These are phyloP conservation scores for Cyphellophora attinorum DNA, from an alignment of 2,329 filamentous ascomycete genomes.

Conservation along the genomic window DNA sequence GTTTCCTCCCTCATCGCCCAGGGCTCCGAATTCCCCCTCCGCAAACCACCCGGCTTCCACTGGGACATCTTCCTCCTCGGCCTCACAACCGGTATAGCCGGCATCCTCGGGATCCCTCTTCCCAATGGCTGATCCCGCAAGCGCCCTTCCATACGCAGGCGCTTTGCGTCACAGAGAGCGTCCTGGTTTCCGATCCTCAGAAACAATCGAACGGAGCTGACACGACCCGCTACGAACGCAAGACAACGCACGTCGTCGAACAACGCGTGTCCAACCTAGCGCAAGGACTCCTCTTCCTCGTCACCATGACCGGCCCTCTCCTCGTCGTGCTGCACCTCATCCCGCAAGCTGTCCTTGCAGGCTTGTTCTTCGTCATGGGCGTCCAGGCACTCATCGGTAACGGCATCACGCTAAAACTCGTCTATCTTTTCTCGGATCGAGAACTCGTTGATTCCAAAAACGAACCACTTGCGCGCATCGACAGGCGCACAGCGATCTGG, in stretches of 20 bases:
- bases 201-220: constrained; percentile 50
- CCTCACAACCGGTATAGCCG: constrained; percentile 65
- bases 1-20: constrained; percentile 76
- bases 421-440: constrained; percentile 59
- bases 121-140: constrained; percentile 77
- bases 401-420: constrained; percentile 64
- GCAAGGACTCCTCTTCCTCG: constrained; percentile 67
- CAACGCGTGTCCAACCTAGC: constrained; percentile 71
- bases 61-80: constrained; percentile 79
- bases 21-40: constrained; percentile 70
- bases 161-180: constrained; percentile 58
- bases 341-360: constrained; percentile 69
- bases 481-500: constrained; percentile 60
- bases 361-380: constrained; percentile 79
- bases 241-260: constrained; percentile 54
- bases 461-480: constrained; percentile 52
- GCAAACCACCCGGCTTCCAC: constrained; percentile 74
- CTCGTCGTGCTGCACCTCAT: constrained; percentile 67
- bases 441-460: constrained; percentile 46
- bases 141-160: constrained; percentile 74
- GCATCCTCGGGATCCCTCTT: constrained; percentile 67
- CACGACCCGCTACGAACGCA: constrained; percentile 44
- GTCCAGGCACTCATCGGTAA: constrained; percentile 67
- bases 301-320: constrained; percentile 68
- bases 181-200: constrained; percentile 35